These are phyloP conservation scores for Mentha longifolia DNA, from an alignment of 257 asterid genomes.

Conservation along the genomic window DNA sequence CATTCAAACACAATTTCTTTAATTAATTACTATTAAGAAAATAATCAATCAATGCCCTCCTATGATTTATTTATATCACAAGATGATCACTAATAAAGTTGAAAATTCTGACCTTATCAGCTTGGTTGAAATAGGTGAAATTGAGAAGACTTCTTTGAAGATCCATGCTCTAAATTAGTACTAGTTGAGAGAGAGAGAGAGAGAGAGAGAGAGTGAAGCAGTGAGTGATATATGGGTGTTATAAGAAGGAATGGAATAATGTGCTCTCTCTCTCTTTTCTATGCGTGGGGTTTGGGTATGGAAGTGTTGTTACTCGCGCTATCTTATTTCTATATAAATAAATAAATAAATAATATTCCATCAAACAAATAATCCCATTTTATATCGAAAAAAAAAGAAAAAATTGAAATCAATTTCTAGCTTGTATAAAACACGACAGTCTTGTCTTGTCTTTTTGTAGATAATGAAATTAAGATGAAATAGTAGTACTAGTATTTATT, in stretches of 20 bases:
- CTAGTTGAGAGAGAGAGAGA: not conserved
- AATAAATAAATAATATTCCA: no score
- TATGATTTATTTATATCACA: no score
- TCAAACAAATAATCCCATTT: no score
- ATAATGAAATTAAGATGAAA: no score
- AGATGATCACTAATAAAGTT: no score
- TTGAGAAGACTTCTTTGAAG: constrained; percentile 56
- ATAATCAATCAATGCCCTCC: no score
- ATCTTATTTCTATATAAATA: not conserved
- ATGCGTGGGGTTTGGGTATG: constrained; percentile 12
- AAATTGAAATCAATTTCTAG: not conserved
- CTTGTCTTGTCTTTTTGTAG: no score
- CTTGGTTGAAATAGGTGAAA: constrained; percentile 68
- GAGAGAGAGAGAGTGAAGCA: not conserved
- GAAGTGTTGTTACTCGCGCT: not conserved
- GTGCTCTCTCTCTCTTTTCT: not conserved
- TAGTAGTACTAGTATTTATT: no score
- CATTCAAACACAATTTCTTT: not conserved
- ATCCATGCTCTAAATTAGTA: constrained; percentile 49
- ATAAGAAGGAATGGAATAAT: no score
- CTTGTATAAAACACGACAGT: not conserved
- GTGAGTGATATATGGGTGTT: not conserved
- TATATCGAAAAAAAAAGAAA: no score
- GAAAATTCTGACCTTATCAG: constrained; percentile 57
- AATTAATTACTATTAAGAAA: not conserved